Evolutionary conservation across 305 asterid genomes (phyloP).

Genomic region (Solanum hybrid): DNA sequence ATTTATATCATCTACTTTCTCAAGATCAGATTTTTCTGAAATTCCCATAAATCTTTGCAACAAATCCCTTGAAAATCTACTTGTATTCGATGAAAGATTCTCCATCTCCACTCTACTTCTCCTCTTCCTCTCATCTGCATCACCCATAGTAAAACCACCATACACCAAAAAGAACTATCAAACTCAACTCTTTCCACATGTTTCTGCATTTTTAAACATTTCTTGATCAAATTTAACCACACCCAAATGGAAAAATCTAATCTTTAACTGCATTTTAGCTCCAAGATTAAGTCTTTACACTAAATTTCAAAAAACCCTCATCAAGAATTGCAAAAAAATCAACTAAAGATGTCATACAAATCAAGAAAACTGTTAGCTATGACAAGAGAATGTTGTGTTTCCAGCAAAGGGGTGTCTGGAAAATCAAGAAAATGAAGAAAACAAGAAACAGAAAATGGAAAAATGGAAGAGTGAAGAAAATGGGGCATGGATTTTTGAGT

Average conservation of each 20-base stretch:
- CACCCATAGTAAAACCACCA: conserved; percentile 36
- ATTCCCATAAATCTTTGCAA: conserved; percentile 64
- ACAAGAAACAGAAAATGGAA: background rate
- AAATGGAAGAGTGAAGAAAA: conserved; percentile 12
- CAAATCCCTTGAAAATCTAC: conserved; percentile 51
- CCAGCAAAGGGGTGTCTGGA: conserved; percentile 3
- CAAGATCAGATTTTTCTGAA: background rate
- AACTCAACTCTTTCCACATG: background rate
- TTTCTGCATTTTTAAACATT: conserved; percentile 12
- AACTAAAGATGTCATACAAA: background rate
- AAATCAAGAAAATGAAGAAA: conserved; percentile 10
- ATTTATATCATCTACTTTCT: background rate
- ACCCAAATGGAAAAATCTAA: conserved; percentile 24
- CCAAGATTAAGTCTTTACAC: background rate
- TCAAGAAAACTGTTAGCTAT: background rate
- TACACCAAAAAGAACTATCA: background rate
- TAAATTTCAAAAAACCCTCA: background rate
- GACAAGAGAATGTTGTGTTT: background rate
- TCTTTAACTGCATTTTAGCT: conserved; percentile 38
- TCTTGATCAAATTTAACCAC: conserved; percentile 29
- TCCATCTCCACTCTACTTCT: conserved; percentile 49
- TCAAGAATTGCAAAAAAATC: background rate
- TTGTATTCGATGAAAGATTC: conserved; percentile 43
- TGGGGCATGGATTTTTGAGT: background rate
- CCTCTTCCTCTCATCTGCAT: conserved; percentile 31